Evolutionary conservation across 345 rosid species (phyloP).

Genomic region (Salix purpurea): DNA sequence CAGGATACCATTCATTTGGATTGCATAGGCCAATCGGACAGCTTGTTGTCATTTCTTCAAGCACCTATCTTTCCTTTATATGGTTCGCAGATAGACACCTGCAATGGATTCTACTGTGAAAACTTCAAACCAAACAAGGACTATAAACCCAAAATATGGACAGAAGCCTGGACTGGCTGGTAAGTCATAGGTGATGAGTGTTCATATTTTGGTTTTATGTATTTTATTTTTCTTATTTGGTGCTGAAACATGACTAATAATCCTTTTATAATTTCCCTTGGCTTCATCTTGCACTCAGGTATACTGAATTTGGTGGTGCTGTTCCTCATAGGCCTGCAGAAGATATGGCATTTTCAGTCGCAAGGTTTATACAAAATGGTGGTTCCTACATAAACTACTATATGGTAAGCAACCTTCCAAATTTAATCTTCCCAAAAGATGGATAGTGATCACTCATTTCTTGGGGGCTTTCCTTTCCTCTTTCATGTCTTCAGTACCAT

Average conservation of each 20-base stretch:
- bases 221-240: too few relatives aligned
- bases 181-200: constrained; percentile 3
- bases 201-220: too few relatives aligned
- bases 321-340: constrained; percentile 43
- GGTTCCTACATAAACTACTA: constrained; percentile 46
- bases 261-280: not conserved
- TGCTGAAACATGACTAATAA: not conserved
- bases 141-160: constrained; percentile 44
- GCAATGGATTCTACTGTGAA: constrained; percentile 47
- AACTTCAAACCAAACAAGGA: constrained; percentile 36
- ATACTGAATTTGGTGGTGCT: constrained; percentile 43
- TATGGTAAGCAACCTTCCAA: constrained; percentile 21
- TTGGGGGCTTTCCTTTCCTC: not conserved
- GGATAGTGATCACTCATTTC: not conserved
- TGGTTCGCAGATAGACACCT: constrained; percentile 29
- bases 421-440: not conserved
- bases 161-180: constrained; percentile 42
- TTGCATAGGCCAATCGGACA: not conserved
- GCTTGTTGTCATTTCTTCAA: not conserved
- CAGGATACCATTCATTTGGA: not conserved
- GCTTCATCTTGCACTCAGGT: constrained; percentile 17
- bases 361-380: constrained; percentile 42
- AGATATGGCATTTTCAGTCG: constrained; percentile 45
- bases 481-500: constrained; percentile 33
- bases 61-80: not conserved